Conservation (phyloP, 2,329 filamentous ascomycete species). For the Leptosphaerulina australis region DNA sequence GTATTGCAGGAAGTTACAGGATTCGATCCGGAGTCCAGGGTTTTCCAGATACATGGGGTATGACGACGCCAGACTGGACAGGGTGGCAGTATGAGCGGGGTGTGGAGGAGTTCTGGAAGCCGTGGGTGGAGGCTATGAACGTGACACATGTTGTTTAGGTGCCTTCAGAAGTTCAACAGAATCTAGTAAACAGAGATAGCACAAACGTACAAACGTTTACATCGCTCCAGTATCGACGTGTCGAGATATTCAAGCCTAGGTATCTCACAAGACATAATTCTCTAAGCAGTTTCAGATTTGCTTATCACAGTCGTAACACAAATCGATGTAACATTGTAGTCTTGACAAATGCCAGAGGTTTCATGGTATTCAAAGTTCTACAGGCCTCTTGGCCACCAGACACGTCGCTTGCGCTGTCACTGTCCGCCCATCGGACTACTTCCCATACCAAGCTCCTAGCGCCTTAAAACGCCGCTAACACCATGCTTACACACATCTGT, state of each 20-base stretch:
- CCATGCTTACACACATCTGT: slow-evolving; percentile 6
- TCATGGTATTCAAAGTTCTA: slow-evolving; percentile 14
- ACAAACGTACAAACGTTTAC: too few relatives aligned
- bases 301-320: neutral
- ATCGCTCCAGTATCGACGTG: too few relatives aligned
- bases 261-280: neutral
- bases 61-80: slow-evolving; percentile 56
- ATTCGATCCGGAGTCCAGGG: slow-evolving; percentile 55
- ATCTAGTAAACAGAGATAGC: too few relatives aligned
- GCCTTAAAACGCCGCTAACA: slow-evolving; percentile 14
- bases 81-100: slow-evolving; percentile 56
- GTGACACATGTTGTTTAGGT: slow-evolving; percentile 23
- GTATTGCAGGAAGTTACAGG: slow-evolving; percentile 57
- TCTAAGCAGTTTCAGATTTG: too few relatives aligned
- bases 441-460: slow-evolving; percentile 1
- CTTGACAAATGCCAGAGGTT: neutral
- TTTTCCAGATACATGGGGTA: slow-evolving; percentile 56
- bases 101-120: slow-evolving; percentile 59
- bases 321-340: neutral
- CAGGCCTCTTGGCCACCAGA: slow-evolving; percentile 13
- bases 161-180: neutral
- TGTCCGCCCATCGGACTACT: neutral
- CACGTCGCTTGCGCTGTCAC: slow-evolving; percentile 1
- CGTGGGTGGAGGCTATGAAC: slow-evolving; percentile 55
- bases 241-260: neutral